Evolutionary conservation across 371 early-diverging fungal species (phyloP).

Genomic region (Syncephalastrum contaminatum): DNA sequence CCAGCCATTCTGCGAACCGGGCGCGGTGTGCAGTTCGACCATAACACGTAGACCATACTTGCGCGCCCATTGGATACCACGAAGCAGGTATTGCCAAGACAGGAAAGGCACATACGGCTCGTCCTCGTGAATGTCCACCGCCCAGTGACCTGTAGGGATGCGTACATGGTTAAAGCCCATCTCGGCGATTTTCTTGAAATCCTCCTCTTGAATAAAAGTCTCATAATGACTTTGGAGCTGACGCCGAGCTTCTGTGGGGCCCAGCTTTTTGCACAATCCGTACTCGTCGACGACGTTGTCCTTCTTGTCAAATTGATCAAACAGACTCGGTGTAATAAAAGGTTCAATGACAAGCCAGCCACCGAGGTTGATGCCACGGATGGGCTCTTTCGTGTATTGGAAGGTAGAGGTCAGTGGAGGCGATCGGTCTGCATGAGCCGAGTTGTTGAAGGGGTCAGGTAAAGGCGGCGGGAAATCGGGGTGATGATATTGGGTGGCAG

Average conservation of each 20-base stretch:
- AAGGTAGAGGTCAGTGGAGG: slow-evolving; percentile 55
- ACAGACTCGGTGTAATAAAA: slow-evolving; percentile 70
- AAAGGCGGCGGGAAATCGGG: neutral
- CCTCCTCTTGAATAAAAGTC: slow-evolving; percentile 69
- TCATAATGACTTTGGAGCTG: slow-evolving; percentile 60
- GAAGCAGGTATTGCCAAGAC: slow-evolving; percentile 55
- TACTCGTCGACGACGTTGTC: slow-evolving; percentile 60
- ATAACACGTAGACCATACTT: slow-evolving; percentile 69
- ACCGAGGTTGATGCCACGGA: slow-evolving; percentile 75
- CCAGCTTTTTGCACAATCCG: slow-evolving; percentile 56
- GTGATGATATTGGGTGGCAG: neutral
- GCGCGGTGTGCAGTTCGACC: slow-evolving; percentile 75
- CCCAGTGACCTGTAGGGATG: slow-evolving; percentile 79
- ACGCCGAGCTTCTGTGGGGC: slow-evolving; percentile 50
- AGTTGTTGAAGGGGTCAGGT: slow-evolving; percentile 20
- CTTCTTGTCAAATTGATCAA: slow-evolving; percentile 49
- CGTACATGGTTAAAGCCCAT: slow-evolving; percentile 74
- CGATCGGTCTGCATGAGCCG: slow-evolving; percentile 32
- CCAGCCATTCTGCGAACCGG: slow-evolving; percentile 82
- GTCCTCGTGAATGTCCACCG: slow-evolving; percentile 33
- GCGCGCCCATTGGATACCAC: slow-evolving; percentile 65
- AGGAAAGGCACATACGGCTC: slow-evolving; percentile 64
- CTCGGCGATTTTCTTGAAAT: slow-evolving; percentile 56
- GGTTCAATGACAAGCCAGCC: slow-evolving; percentile 77
- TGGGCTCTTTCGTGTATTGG: slow-evolving; percentile 46